Conservation (phyloP, 2,329 filamentous ascomycete genomes). For the Apiospora rasikravindrae region DNA sequence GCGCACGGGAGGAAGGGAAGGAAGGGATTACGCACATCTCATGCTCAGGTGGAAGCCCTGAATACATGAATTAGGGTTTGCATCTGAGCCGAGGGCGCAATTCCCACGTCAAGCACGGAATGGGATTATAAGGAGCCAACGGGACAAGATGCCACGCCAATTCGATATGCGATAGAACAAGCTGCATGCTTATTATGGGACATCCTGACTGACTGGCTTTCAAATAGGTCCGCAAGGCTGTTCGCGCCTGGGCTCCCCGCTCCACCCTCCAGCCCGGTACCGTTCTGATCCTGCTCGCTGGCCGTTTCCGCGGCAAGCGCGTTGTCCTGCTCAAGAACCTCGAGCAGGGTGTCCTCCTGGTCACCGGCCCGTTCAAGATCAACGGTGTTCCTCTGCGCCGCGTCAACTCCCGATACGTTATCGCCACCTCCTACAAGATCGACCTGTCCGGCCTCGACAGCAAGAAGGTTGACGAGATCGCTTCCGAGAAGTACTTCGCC, state of each 20-base stretch:
- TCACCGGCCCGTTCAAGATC: conserved; percentile 99
- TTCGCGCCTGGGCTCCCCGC: conserved; percentile 87
- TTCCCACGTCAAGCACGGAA: background rate
- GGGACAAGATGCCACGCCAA: background rate
- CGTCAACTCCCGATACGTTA: conserved; percentile 93
- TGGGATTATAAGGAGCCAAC: background rate
- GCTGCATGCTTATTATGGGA: background rate
- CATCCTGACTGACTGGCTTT: conserved; percentile 22
- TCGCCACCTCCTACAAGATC: conserved; percentile 86
- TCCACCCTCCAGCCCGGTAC: conserved; percentile 90
- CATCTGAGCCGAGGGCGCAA: background rate
- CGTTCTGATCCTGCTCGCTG: conserved; percentile 98
- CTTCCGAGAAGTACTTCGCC: conserved; percentile 89
- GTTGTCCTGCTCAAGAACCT: conserved; percentile 98
- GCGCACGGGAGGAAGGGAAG: background rate
- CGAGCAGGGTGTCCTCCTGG: conserved; percentile 95
- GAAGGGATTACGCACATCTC: background rate
- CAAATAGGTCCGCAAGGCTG: conserved; percentile 86
- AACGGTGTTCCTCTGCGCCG: conserved; percentile 98
- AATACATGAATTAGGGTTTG: background rate
- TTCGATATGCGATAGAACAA: conserved; percentile 4
- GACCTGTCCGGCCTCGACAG: conserved; percentile 85
- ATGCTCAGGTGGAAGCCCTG: background rate
- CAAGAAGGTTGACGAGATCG: conserved; percentile 84
- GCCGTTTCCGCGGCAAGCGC: conserved; percentile 99